phyloP scores from a whole-genome alignment of 768 basidiomycete genomes.

The Cantharellus anzutake region DNA sequence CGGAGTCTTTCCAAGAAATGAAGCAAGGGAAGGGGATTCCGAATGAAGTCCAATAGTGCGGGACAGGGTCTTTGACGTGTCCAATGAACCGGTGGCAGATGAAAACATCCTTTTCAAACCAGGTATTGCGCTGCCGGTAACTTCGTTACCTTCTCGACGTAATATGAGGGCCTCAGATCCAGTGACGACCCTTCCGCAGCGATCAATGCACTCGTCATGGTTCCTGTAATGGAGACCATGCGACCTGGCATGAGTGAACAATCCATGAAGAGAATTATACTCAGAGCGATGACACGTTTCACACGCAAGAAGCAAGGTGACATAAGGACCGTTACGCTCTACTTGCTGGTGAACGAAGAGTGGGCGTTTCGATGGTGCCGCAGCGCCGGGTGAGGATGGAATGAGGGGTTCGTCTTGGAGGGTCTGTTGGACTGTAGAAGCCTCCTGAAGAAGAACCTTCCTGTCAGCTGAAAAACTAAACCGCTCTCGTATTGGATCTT shows the following conservation, averaged over 20 bases:
- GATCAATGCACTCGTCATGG: slow-evolving; percentile 32
- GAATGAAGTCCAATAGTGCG: slow-evolving; percentile 30
- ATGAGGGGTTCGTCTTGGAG: not conserved
- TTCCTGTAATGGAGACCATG: slow-evolving; percentile 30
- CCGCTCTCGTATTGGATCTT: not conserved
- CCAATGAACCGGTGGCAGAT: slow-evolving; percentile 20
- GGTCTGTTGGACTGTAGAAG: not conserved
- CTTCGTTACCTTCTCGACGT: slow-evolving; percentile 22
- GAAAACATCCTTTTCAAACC: slow-evolving; percentile 31
- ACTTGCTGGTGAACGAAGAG: not conserved
- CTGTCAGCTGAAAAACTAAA: not conserved
- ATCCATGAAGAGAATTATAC: slow-evolving; percentile 32
- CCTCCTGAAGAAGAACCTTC: not conserved
- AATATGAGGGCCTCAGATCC: slow-evolving; percentile 18
- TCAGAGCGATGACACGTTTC: slow-evolving; percentile 23
- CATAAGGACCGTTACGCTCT: not conserved
- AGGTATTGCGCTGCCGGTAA: slow-evolving; percentile 25
- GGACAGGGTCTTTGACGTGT: slow-evolving; percentile 14
- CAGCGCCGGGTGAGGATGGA: not conserved
- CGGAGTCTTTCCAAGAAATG: slow-evolving; percentile 27
- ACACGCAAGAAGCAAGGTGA: not conserved
- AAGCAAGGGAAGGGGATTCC: slow-evolving; percentile 33
- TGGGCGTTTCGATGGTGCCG: not conserved
- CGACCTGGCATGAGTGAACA: slow-evolving; percentile 32
- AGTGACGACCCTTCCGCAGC: slow-evolving; percentile 22